Evolutionary conservation across 257 asterid genomes (phyloP).

Genomic region (Misopates orontium): DNA sequence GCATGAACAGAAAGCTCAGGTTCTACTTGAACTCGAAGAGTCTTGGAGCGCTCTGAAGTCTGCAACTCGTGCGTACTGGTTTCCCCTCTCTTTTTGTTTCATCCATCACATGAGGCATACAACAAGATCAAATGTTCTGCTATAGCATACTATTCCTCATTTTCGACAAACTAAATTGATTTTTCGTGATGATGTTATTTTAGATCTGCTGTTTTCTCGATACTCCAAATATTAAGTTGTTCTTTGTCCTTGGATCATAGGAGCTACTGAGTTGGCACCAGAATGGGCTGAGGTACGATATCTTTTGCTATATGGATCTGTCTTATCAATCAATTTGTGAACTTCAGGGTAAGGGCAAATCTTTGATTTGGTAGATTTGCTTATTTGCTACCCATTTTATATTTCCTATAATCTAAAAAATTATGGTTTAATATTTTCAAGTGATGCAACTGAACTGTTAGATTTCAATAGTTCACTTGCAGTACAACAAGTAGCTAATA

Average conservation of each 20-base stretch:
- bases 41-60: slow-evolving; percentile 82
- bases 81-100: slow-evolving; percentile 11
- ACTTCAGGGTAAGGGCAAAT: not conserved
- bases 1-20: slow-evolving; percentile 92
- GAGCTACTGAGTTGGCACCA: slow-evolving; percentile 89
- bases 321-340: slow-evolving; percentile 9
- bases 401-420: not conserved
- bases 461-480: slow-evolving; percentile 4
- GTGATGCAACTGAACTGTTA: not conserved
- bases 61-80: slow-evolving; percentile 64
- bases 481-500: not conserved
- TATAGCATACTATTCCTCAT: not conserved
- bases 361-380: not conserved
- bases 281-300: slow-evolving; percentile 79
- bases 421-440: not conserved
- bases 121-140: too few species aligned
- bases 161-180: slow-evolving; percentile 7
- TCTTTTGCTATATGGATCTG: slow-evolving; percentile 28
- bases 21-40: slow-evolving; percentile 88
- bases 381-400: not conserved
- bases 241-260: slow-evolving; percentile 41
- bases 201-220: slow-evolving; percentile 3
- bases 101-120: too few species aligned
- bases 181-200: not conserved
- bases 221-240: slow-evolving; percentile 21